These are phyloP conservation scores for Kodamaea lidongshanica DNA, from an alignment of 805 yeast species.

Conservation along the genomic window DNA sequence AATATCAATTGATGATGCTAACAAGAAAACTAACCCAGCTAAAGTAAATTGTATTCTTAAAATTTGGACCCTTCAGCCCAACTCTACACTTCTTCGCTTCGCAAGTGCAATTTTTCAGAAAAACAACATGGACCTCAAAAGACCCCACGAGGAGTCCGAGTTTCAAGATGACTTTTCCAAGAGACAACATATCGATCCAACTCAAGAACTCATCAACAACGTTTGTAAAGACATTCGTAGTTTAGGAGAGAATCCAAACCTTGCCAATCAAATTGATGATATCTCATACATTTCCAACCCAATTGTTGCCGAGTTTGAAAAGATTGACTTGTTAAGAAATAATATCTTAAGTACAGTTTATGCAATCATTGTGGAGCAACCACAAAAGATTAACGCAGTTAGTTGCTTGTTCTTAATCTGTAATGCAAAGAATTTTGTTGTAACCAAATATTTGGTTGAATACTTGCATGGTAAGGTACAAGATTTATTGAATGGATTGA, in stretches of 20 bases:
- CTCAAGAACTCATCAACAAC: slow-evolving; percentile 34
- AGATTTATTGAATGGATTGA: slow-evolving; percentile 39
- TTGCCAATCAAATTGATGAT: slow-evolving; percentile 38
- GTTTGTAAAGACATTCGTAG: slow-evolving; percentile 41
- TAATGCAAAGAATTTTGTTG: slow-evolving; percentile 54
- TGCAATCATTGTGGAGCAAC: slow-evolving; percentile 78
- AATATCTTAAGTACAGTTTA: slow-evolving; percentile 58
- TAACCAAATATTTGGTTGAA: slow-evolving; percentile 66
- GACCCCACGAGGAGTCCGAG: too few species aligned
- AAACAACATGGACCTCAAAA: too few species aligned
- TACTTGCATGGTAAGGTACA: slow-evolving; percentile 62
- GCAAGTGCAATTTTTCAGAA: too few species aligned
- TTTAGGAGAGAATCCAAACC: slow-evolving; percentile 38
- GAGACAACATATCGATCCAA: slow-evolving; percentile 36
- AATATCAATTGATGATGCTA: too few species aligned
- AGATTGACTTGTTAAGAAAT: slow-evolving; percentile 51
- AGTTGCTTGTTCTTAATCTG: slow-evolving; percentile 62
- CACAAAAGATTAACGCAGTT: slow-evolving; percentile 77
- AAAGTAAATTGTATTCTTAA: too few species aligned
- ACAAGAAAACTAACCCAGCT: too few species aligned
- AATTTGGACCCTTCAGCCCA: too few species aligned
- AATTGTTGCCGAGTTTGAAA: slow-evolving; percentile 58
- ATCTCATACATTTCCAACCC: slow-evolving; percentile 64
- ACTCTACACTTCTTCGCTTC: too few species aligned
- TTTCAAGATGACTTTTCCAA: too few species aligned